A percentile compares a stretch with the other conserved stretches of the same genome.
Conservation (phyloP, 441 rosid genomes). For the Cnidoscolus chayamansa region DNA sequence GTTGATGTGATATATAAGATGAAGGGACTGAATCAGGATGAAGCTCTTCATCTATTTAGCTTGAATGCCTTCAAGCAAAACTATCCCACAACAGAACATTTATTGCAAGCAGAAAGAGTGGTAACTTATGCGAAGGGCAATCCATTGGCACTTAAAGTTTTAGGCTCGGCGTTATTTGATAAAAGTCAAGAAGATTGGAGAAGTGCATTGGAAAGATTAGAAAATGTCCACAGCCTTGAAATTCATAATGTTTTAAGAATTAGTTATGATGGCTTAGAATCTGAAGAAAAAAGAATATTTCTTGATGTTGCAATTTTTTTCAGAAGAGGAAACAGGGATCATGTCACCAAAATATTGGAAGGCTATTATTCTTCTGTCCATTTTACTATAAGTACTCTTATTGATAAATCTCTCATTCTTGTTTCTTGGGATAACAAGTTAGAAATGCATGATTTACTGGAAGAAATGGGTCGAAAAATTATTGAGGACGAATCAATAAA, state of each 20-base stretch:
- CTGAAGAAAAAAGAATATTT: background rate
- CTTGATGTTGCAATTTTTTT: conserved; percentile 3
- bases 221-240: background rate
- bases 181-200: conserved; percentile 4
- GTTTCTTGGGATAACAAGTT: background rate
- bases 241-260: background rate
- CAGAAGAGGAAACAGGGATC: background rate
- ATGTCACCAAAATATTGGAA: background rate
- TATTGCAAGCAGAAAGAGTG: background rate
- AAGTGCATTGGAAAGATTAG: background rate
- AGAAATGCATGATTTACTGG: conserved; percentile 10
- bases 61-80: conserved; percentile 8
- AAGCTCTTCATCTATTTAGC: conserved; percentile 11
- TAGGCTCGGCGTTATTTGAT: conserved; percentile 1
- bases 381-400: background rate
- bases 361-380: background rate
- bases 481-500: background rate
- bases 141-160: conserved; percentile 14
- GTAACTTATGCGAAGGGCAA: conserved; percentile 1
- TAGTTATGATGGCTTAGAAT: background rate
- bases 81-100: background rate
- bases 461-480: conserved; percentile 13
- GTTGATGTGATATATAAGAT: background rate
- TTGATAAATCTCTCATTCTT: background rate
- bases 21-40: background rate